Base-by-base conservation (phyloP, 441 rosid genomes). In the Flueggea neowawraea region DNA sequence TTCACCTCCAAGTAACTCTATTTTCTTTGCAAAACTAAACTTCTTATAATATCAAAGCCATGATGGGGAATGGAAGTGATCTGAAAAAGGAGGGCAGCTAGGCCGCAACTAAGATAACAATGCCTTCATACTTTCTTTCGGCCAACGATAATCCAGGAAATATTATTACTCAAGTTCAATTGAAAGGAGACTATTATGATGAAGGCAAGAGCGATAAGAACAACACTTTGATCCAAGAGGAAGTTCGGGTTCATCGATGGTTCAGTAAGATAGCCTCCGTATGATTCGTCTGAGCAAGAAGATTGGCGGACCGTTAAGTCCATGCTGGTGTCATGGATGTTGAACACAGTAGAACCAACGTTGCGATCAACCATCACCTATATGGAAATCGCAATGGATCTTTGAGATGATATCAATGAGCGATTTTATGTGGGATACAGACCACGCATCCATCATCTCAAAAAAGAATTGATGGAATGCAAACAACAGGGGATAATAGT, bases 221-320 rank as follows among this genome's bases (percentile, higher is more conserved):
- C 44, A 4, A 16, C 62, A 8, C n/a, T 65, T 9, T 12, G 45
- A n/a, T 55, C 61, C 43, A 49, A 64, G 60, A 57, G 52, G 12
- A 70, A 64, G 16, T 33, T 13, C 10, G 31, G 55, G 0, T 69
- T 57, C 16, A 52, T 69, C 12, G 61, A 63, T 69, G 65, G 68
- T 11, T 9, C 31, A 1, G 9, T 64, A n/a, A n/a, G n/a, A 17
- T 57, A 17, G 4, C 61, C 44, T 2, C 10, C 17, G 0, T 13
- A 63, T 57, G 64, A 53, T 50, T 17, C 50, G 0, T 0, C 31
- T 0, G 48, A 8, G n/a, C 11, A 5, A 0, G 64, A 69, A n/a
- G 64, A 57, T 12, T 69, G 73, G 69, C 57, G 56, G 63, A 64
- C 47, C 5, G 41, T 63, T 28, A 69, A 63, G 5, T 57, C 43